These are phyloP conservation scores for Rhododendron mucronatum DNA, from an alignment of 148 eudicot species.

Conservation along the genomic window DNA sequence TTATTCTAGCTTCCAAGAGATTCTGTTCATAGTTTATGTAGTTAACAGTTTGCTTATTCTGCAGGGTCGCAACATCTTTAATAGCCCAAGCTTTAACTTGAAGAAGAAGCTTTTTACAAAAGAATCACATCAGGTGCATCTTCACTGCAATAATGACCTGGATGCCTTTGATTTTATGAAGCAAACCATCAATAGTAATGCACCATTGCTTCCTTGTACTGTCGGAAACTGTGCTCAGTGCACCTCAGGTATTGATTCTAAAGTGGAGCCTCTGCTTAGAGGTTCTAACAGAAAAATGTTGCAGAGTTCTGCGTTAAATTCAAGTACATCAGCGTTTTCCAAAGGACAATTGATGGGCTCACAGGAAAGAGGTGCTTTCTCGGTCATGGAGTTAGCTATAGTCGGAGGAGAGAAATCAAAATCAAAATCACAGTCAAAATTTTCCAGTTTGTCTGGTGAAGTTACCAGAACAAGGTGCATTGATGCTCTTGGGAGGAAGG, in stretches of 20 bases:
- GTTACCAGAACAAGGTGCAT: slow-evolving; percentile 16
- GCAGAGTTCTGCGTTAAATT: slow-evolving; percentile 67
- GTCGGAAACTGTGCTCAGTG: slow-evolving; percentile 32
- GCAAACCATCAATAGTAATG: slow-evolving; percentile 23
- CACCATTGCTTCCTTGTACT: slow-evolving; percentile 16
- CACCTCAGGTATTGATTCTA: slow-evolving; percentile 80
- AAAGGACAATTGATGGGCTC: slow-evolving; percentile 79
- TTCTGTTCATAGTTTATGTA: background rate
- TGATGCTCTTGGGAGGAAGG: slow-evolving; percentile 14
- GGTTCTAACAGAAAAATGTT: slow-evolving; percentile 68
- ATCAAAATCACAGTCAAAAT: slow-evolving; percentile 23
- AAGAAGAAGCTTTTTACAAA: slow-evolving; percentile 10
- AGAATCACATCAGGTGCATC: slow-evolving; percentile 17
- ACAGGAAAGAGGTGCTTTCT: slow-evolving; percentile 56
- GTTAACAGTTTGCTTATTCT: slow-evolving; percentile 7
- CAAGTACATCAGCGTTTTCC: slow-evolving; percentile 75
- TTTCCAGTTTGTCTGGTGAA: slow-evolving; percentile 30
- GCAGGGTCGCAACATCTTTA: too few relatives aligned
- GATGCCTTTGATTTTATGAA: slow-evolving; percentile 30
- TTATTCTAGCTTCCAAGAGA: background rate
- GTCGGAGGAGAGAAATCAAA: slow-evolving; percentile 32
- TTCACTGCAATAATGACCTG: slow-evolving; percentile 24
- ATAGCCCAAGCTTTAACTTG: too few relatives aligned
- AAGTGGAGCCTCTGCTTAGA: slow-evolving; percentile 62
- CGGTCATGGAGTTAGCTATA: slow-evolving; percentile 38